These are phyloP conservation scores for Fragaria iinumae DNA, from an alignment of 306 rosid genomes.

Conservation along the genomic window DNA sequence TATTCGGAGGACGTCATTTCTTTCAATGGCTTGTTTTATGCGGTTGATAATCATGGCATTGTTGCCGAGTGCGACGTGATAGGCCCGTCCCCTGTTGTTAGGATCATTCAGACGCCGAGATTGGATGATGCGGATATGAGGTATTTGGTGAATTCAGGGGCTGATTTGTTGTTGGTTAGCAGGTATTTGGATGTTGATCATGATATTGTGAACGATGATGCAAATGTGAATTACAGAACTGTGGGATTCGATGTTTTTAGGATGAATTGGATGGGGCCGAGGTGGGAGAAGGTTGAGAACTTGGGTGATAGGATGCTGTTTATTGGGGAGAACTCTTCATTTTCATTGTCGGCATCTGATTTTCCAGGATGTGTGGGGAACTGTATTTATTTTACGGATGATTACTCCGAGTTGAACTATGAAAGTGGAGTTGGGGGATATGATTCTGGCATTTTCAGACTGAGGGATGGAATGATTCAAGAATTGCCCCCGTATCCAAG, in stretches of 20 bases:
- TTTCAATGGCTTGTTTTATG: slow-evolving; percentile 45
- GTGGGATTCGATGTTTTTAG: slow-evolving; percentile 47
- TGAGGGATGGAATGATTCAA: slow-evolving; percentile 43
- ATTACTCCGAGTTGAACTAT: slow-evolving; percentile 52
- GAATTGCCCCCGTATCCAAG: slow-evolving; percentile 45
- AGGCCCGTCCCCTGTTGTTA: slow-evolving; percentile 23
- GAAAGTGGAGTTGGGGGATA: slow-evolving; percentile 47
- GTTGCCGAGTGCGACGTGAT: slow-evolving; percentile 50
- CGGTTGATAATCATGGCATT: slow-evolving; percentile 48
- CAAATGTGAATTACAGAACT: slow-evolving; percentile 36
- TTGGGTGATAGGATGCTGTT: slow-evolving; percentile 58
- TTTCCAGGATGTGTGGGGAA: slow-evolving; percentile 46
- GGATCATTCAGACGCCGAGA: slow-evolving; percentile 24
- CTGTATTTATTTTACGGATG: slow-evolving; percentile 63
- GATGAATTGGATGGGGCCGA: slow-evolving; percentile 45
- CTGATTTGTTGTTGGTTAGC: slow-evolving; percentile 43
- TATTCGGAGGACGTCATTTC: slow-evolving; percentile 2
- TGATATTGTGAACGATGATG: slow-evolving; percentile 3
- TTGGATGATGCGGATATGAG: slow-evolving; percentile 42
- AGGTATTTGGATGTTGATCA: slow-evolving; percentile 45
- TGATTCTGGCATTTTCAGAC: slow-evolving; percentile 58
- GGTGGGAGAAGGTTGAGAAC: slow-evolving; percentile 43
- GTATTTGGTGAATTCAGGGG: slow-evolving; percentile 49
- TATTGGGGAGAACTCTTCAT: slow-evolving; percentile 56
- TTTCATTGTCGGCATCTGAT: slow-evolving; percentile 49